Evolutionary conservation across 257 asterid genomes (phyloP), one percentile per base, ranked within the genome.

Genomic region (Galeopsis tetrahit): DNA sequence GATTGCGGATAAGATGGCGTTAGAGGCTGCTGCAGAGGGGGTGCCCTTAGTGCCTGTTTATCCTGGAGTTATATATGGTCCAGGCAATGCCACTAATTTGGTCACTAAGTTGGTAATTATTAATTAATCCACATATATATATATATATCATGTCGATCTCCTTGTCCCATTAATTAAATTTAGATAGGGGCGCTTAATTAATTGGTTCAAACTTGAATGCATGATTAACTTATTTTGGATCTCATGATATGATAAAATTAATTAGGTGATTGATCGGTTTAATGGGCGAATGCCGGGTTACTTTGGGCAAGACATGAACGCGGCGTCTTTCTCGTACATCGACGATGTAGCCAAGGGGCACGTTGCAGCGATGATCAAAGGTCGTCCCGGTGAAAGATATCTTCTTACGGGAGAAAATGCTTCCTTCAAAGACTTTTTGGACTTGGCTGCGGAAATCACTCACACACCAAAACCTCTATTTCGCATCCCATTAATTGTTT

Each of bases 351-450:
- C 75, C 70, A 83, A 83, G 65, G 98, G 98, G 52, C 98, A 89
- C 84, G 82, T 89, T 73, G 87, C 88, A 56, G 95, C 93, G 10
- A 77, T 89, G 89, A 48, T 43, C 44, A 84, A 82, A 78, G 98
- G 97, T 21, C 84, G 75, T 56, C 73, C 73, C 5, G 97, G 98
- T 56, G 90, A 90, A 85, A 82, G 97, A 49, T 93, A 93, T 74
- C 96, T 93, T 70, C 93, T 93, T 11, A 90, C 97, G 0, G 98
- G 97, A 70, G 97, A 93, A 72, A 90, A 90, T 76, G 97, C 97
- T 6, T 90, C 97, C 42, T 89, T 87, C 85, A 90, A 82, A 71
- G 78, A 89, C 63, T 85, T 90, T 38, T 90, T 87, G 53, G 93
- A 93, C 56, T 34, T 86, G 11, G 95, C 95, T 74, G 97, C 97